phyloP scores from a whole-genome alignment of 768 basidiomycete species.

The Leccinum uliginosum region DNA sequence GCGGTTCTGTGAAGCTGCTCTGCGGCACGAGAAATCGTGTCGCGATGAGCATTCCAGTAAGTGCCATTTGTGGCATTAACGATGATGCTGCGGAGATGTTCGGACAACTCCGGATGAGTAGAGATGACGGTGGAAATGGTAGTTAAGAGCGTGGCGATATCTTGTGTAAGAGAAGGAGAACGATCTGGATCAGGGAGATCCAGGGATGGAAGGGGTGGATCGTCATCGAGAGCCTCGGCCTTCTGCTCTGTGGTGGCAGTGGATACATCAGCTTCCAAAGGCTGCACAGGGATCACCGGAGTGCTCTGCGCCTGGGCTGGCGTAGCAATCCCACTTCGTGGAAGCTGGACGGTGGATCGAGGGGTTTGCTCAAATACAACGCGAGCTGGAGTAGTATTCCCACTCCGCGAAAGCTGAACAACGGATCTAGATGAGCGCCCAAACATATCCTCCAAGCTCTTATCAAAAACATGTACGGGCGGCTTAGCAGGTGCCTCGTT shows the following conservation, averaged over 20 bases:
- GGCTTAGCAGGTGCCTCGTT: constrained; percentile 48
- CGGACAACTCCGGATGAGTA: constrained; percentile 68
- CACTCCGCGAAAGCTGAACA: constrained; percentile 13
- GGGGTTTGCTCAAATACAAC: neutral
- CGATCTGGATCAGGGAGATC: constrained; percentile 28
- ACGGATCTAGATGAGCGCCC: constrained; percentile 14
- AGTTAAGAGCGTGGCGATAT: constrained; percentile 59
- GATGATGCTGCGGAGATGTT: constrained; percentile 60
- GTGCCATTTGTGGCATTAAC: constrained; percentile 58
- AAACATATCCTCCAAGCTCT: constrained; percentile 28
- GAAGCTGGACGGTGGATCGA: constrained; percentile 9
- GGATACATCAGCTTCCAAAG: constrained; percentile 13
- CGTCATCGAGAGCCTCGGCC: constrained; percentile 26
- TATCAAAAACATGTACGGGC: constrained; percentile 57
- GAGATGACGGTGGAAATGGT: constrained; percentile 52
- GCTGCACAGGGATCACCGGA: constrained; percentile 32
- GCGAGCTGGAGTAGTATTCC: constrained; percentile 29
- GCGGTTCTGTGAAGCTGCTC: constrained; percentile 49
- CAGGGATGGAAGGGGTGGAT: constrained; percentile 50
- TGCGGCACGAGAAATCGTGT: constrained; percentile 53
- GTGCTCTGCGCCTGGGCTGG: constrained; percentile 38
- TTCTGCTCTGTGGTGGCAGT: constrained; percentile 9
- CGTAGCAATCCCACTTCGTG: constrained; percentile 22
- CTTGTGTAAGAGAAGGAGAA: constrained; percentile 52
- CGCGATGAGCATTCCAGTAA: constrained; percentile 67